phyloP scores from a whole-genome alignment of 345 rosid species.

The Capsella bursapastoris region DNA sequence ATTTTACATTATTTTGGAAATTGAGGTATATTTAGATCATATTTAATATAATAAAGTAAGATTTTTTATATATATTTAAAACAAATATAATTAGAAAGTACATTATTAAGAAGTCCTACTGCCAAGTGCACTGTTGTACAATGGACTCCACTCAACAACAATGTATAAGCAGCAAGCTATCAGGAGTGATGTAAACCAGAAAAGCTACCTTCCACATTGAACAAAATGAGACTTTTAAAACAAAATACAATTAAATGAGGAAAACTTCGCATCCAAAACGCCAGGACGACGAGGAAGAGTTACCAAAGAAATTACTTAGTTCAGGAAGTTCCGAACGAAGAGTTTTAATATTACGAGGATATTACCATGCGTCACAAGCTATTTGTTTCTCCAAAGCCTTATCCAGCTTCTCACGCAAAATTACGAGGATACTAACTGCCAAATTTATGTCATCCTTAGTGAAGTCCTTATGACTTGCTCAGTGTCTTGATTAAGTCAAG shows the following conservation, averaged over 20 bases:
- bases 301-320: not conserved
- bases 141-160: not conserved
- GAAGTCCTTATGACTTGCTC: constrained; percentile 2
- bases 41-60: too few species aligned
- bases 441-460: not conserved
- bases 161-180: not conserved
- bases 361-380: not conserved
- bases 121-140: not conserved
- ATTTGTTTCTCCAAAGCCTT: constrained; percentile 11
- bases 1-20: too few species aligned
- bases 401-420: constrained; percentile 10
- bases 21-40: too few species aligned
- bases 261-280: too few species aligned
- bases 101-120: too few species aligned
- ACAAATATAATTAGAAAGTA: too few species aligned
- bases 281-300: too few species aligned
- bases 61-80: too few species aligned
- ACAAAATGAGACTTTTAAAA: not conserved
- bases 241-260: too few species aligned
- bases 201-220: not conserved
- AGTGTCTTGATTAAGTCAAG: constrained; percentile 12
- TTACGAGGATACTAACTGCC: not conserved
- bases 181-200: not conserved
- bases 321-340: not conserved
- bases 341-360: not conserved